Conservation (phyloP, 495 filamentous ascomycete species). For the Tuber borchii region DNA sequence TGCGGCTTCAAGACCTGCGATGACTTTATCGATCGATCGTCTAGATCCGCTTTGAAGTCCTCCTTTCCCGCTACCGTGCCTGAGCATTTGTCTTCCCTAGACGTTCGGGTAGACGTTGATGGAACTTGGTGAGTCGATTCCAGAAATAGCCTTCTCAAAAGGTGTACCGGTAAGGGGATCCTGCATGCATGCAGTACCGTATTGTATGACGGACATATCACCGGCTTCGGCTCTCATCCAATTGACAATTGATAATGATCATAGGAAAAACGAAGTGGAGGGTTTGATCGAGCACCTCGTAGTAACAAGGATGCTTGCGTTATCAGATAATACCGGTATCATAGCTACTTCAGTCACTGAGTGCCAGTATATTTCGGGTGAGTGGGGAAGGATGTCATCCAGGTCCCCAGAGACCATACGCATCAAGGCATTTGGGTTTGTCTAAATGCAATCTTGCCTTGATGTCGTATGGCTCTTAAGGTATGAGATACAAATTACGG, state of each 20-base stretch:
- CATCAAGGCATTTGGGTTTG: background rate
- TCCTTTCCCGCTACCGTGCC: background rate
- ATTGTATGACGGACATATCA: background rate
- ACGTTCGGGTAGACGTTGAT: background rate
- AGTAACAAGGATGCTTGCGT: background rate
- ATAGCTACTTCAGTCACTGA: too few species aligned
- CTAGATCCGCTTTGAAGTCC: background rate
- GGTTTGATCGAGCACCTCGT: background rate
- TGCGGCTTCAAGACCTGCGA: background rate
- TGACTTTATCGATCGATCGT: background rate
- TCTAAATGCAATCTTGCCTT: background rate
- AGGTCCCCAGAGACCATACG: background rate
- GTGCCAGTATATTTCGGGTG: background rate
- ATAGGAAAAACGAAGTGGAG: background rate
- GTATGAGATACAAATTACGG: background rate
- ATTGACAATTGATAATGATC: background rate
- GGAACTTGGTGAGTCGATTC: background rate
- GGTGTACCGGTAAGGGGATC: background rate
- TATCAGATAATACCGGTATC: background rate
- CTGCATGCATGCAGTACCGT: background rate
- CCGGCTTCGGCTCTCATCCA: background rate
- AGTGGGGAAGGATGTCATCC: background rate
- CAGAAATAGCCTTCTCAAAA: background rate
- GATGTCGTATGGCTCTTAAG: background rate
- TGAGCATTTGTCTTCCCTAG: background rate